Conservation (phyloP, 1,139 yeast genomes). For the Magnusiomyces sp. region DNA sequence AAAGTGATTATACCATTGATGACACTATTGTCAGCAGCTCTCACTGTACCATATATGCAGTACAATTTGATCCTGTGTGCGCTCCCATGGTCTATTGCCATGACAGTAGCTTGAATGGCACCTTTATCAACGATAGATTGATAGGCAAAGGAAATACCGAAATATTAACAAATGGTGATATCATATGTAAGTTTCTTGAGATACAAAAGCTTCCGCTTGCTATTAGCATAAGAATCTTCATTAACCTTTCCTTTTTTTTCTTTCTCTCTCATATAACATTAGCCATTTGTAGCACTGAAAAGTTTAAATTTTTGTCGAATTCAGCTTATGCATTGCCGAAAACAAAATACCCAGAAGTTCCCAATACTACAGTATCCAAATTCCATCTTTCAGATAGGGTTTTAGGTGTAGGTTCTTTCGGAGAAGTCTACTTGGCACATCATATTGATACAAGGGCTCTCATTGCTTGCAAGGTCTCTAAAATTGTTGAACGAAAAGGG, state of each 20-base stretch:
- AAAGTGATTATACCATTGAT: background rate
- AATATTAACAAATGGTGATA: constrained; percentile 41
- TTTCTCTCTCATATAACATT: no score
- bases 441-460: constrained; percentile 17
- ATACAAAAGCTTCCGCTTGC: no score
- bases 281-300: no score
- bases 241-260: background rate
- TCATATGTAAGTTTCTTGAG: constrained; percentile 24
- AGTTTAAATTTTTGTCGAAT: no score
- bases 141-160: constrained; percentile 32
- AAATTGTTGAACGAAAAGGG: constrained; percentile 10
- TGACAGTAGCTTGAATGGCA: constrained; percentile 50
- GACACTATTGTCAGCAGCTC: background rate
- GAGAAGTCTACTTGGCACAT: constrained; percentile 36
- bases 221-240: no score
- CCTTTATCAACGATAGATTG: constrained; percentile 36
- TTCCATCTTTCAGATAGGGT: constrained; percentile 41
- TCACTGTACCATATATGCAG: constrained; percentile 44
- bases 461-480: constrained; percentile 24
- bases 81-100: constrained; percentile 45
- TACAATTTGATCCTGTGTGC: constrained; percentile 43
- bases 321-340: no score
- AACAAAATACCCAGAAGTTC: no score
- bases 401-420: constrained; percentile 57
- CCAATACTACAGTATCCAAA: no score